Evolutionary conservation across 2,329 filamentous ascomycete genomes (phyloP).

Genomic region (Colletotrichum caudatum): DNA sequence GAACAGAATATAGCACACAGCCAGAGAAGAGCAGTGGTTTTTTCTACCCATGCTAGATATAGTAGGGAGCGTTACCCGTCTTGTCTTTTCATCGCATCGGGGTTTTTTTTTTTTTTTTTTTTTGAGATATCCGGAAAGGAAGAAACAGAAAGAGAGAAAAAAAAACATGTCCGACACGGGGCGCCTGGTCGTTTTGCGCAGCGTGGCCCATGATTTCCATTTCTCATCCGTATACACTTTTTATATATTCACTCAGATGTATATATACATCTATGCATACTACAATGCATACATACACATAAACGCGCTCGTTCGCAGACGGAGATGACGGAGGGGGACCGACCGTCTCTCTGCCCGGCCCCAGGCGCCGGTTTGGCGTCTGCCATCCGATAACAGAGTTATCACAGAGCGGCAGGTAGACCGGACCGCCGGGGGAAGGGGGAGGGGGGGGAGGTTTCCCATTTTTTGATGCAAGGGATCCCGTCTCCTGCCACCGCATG

Average conservation of each 20-base stretch:
- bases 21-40: neutral
- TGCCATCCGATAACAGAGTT: neutral
- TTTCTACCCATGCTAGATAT: neutral
- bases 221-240: neutral
- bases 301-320: neutral
- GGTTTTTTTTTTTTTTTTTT: neutral
- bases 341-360: neutral
- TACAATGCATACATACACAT: neutral
- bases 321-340: too few species aligned
- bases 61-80: neutral
- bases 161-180: neutral
- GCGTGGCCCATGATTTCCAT: neutral
- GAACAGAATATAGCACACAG: neutral
- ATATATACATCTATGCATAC: neutral
- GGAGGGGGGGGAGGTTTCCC: neutral
- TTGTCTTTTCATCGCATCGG: neutral
- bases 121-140: slow-evolving; percentile 22
- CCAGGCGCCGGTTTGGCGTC: neutral
- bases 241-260: neutral
- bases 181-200: neutral
- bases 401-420: neutral
- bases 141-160: neutral
- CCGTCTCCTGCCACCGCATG: too few species aligned
- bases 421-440: too few species aligned
- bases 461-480: too few species aligned